Base-by-base conservation (phyloP, 1,139 yeast genomes). In the Candida frijolesensis region DNA sequence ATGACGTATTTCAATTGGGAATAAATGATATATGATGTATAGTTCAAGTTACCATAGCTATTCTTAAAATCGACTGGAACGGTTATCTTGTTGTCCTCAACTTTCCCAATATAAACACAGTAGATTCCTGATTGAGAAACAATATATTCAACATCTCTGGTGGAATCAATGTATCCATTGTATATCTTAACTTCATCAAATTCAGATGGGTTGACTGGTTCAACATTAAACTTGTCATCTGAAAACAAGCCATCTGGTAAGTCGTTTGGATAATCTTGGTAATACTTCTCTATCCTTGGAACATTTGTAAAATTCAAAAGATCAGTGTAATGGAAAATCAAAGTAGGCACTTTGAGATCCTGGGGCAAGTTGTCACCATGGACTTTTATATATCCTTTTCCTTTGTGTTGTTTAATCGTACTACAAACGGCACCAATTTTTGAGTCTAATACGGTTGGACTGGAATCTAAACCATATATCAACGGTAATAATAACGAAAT, bases 31-130 rank as follows among this genome's bases (percentile, higher is more conserved):
- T 69, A 63, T 5, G 54, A 52, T 2, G 59, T 12, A 48, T 56
- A 64, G 5, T 60, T 51, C 53, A 71, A 63, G 50, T 65, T 63
- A 4, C 78, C 78, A 47, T 65, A 61, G 2, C 67, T 60, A 51
- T 63, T 67, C 25, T 54, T 56, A 51, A 59, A 60, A 12, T 51
- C 51, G 10, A 72, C 57, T 1, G 70, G 64, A 9, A 67, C 50
- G 8, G 48, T 45, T 5, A 47, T 19, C 3, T 63, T 42, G 0
- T 44, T 50, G 15, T 39, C 48, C 0, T 47, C 44, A 3, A 68
- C 65, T 6, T 67, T 65, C 3, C 71, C 72, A 44, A 66, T 57
- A 51, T 70, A 72, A 18, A 68, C 67, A 60, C 77, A 72, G 52
- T 72, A 72, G 15, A 63, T 51, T 1, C 78, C 78, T 1, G 71